Percentiles rank a stretch among this genome's conserved stretches.
Conservation (phyloP, 148 eudicot genomes). For the Beta vulgaris region DNA sequence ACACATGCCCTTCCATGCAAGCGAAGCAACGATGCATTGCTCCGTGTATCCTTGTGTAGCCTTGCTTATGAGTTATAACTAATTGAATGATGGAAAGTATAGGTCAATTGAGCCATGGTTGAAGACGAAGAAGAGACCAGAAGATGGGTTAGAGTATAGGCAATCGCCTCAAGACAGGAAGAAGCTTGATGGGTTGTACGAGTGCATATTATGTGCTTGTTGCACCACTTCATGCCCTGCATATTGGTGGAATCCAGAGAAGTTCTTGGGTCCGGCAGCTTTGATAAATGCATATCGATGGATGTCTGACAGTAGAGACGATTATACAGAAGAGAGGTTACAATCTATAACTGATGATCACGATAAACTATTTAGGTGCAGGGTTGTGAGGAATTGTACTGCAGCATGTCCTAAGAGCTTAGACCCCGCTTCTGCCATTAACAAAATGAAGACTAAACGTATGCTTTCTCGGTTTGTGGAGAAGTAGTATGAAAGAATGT, state of each 20-base stretch:
- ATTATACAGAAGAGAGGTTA: conserved; percentile 53
- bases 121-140: conserved; percentile 52
- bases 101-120: conserved; percentile 86
- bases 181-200: conserved; percentile 72
- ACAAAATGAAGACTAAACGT: conserved; percentile 55
- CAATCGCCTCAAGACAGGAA: conserved; percentile 57
- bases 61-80: neutral
- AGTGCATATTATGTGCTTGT: conserved; percentile 84
- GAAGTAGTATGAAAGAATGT: neutral
- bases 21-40: no score
- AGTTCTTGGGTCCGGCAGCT: conserved; percentile 74
- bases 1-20: no score
- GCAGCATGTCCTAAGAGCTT: conserved; percentile 69
- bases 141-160: conserved; percentile 55
- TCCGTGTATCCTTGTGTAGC: no score
- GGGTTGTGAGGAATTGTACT: conserved; percentile 65
- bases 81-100: neutral
- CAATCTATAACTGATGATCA: conserved; percentile 58
- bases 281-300: conserved; percentile 70
- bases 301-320: conserved; percentile 77
- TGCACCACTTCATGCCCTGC: conserved; percentile 78
- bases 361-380: conserved; percentile 44
- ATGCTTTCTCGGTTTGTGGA: conserved; percentile 34
- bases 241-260: conserved; percentile 88
- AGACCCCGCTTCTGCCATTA: conserved; percentile 61